Percentiles rank a stretch among this genome's conserved stretches.
Evolutionary conservation across 1,139 yeast species (phyloP).

Genomic region (Candida tetrigidarum): DNA sequence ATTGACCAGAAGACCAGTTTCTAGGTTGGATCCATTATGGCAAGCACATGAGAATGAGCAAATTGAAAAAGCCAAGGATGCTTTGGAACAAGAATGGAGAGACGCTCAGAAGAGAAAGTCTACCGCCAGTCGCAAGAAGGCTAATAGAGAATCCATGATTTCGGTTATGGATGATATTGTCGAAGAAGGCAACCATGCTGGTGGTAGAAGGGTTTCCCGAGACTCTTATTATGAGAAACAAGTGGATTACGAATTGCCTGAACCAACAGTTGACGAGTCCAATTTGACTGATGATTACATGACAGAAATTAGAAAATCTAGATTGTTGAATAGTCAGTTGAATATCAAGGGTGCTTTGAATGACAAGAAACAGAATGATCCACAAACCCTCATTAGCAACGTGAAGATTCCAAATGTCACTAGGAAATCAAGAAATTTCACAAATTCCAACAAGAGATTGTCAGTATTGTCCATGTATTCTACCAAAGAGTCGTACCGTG

Average conservation of each 20-base stretch:
- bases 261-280: constrained; percentile 39
- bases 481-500: constrained; percentile 65
- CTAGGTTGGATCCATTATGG: constrained; percentile 70
- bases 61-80: constrained; percentile 48
- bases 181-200: constrained; percentile 12
- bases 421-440: constrained; percentile 65
- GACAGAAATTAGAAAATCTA: constrained; percentile 48
- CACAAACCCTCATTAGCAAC: constrained; percentile 54
- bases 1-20: constrained; percentile 63
- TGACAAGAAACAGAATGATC: constrained; percentile 19
- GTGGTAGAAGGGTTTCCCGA: constrained; percentile 22
- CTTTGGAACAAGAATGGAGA: constrained; percentile 42
- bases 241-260: constrained; percentile 38
- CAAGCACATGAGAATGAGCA: constrained; percentile 53
- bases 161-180: constrained; percentile 33
- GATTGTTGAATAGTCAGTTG: constrained; percentile 47
- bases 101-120: constrained; percentile 19
- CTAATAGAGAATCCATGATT: constrained; percentile 45
- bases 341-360: constrained; percentile 35
- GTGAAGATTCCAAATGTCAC: constrained; percentile 73
- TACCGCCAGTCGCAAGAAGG: constrained; percentile 20
- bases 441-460: constrained; percentile 65
- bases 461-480: constrained; percentile 74
- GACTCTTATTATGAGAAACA: constrained; percentile 25
- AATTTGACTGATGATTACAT: constrained; percentile 50